Percentiles rank a stretch among this genome's conserved stretches.
These are phyloP conservation scores for Eugenia klotzschiana DNA, from an alignment of 441 rosid species.

Conservation along the genomic window DNA sequence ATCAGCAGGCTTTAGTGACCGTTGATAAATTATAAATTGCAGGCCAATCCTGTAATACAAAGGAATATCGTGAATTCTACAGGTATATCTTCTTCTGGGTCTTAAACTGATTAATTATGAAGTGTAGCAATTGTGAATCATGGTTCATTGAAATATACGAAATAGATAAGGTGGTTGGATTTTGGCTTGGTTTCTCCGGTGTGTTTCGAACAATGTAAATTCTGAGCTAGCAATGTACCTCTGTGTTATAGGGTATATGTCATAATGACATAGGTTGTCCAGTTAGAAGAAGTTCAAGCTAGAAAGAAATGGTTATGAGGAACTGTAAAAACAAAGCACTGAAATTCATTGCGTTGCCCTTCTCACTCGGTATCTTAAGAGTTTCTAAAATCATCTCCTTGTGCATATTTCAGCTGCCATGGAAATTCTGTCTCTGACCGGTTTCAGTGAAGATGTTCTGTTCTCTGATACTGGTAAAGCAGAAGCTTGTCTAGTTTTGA, in stretches of 20 bases:
- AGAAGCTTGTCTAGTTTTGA: conserved; percentile 59
- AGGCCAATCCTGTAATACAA: conserved; percentile 70
- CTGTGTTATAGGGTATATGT: not conserved
- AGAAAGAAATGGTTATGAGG: not conserved
- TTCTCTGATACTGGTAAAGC: conserved; percentile 30
- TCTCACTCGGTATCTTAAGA: not conserved
- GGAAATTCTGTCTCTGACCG: conserved; percentile 60
- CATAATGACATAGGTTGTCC: not conserved
- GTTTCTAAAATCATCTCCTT: not conserved
- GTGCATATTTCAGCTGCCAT: conserved; percentile 48
- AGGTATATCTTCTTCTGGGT: conserved; percentile 27
- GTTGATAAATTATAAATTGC: conserved; percentile 14
- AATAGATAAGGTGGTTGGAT: not conserved
- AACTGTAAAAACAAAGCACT: not conserved
- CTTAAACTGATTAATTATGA: not conserved
- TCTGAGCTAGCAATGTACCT: not conserved
- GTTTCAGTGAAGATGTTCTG: conserved; percentile 57
- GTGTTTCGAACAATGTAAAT: not conserved
- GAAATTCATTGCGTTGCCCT: not conserved
- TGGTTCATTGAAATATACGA: not conserved
- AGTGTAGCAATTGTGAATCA: not conserved
- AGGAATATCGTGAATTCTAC: conserved; percentile 40
- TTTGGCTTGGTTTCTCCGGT: not conserved
- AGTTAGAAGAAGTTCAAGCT: not conserved
- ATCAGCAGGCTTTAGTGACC: not conserved